phyloP scores from a whole-genome alignment of 164 flowering plant genomes.

The Piper longum region DNA sequence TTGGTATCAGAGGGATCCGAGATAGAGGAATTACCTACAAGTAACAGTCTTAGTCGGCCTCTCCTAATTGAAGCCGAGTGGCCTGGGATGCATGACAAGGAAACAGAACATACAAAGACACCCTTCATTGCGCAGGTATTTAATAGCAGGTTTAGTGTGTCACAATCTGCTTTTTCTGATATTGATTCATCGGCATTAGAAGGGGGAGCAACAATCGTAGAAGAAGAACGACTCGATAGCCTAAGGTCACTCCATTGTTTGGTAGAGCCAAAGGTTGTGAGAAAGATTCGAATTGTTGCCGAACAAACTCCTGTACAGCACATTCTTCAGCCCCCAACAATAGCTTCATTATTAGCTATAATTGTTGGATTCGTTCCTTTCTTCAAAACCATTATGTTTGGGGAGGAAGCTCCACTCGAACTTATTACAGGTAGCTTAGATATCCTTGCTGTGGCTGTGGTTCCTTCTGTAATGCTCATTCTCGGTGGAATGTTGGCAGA shows the following conservation, averaged over 20 bases:
- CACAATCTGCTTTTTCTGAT: slow-evolving; percentile 35
- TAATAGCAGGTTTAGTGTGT: slow-evolving; percentile 29
- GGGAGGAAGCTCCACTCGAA: slow-evolving; percentile 57
- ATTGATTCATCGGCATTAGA: slow-evolving; percentile 25
- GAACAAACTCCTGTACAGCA: slow-evolving; percentile 66
- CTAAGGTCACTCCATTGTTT: slow-evolving; percentile 53
- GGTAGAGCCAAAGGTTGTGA: slow-evolving; percentile 65
- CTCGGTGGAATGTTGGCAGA: slow-evolving; percentile 77
- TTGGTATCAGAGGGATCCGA: slow-evolving; percentile 33
- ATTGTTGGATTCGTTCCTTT: slow-evolving; percentile 58
- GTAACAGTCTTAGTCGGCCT: slow-evolving; percentile 37
- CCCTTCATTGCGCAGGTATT: slow-evolving; percentile 68
- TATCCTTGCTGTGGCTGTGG: slow-evolving; percentile 51
- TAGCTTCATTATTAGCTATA: slow-evolving; percentile 73
- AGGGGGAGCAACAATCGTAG: slow-evolving; percentile 12
- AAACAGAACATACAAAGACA: slow-evolving; percentile 62
- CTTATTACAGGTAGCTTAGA: slow-evolving; percentile 56
- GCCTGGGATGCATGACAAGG: slow-evolving; percentile 89
- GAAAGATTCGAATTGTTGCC: slow-evolving; percentile 66
- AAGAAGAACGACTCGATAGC: slow-evolving; percentile 11
- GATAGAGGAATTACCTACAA: slow-evolving; percentile 20
- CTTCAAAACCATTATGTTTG: slow-evolving; percentile 44
- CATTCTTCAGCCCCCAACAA: slow-evolving; percentile 83
- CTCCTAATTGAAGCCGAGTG: slow-evolving; percentile 83
- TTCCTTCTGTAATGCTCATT: slow-evolving; percentile 54